Base-by-base conservation (phyloP, 2,329 filamentous ascomycete species). In the Byssoonygena ceratinophila region DNA sequence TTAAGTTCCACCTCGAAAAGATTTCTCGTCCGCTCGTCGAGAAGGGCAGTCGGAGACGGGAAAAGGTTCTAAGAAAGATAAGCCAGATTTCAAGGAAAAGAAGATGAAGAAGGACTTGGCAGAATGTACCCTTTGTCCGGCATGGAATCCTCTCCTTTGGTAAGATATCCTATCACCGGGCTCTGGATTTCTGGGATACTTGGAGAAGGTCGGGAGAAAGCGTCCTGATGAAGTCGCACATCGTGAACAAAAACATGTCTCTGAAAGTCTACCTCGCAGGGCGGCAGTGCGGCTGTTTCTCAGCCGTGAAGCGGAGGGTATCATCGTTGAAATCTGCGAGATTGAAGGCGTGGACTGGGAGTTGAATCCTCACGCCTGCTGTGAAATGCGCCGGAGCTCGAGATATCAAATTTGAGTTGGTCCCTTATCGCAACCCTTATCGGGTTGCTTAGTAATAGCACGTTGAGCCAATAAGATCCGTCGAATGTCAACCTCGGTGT, bases 1-100 rank as follows among this genome's bases (percentile, higher is more conserved):
- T 68, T 65, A 31, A 70, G 62, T 53, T 71, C 67, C 43, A 58
- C 61, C 45, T 63, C 57, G 6, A 63, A 55, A 12, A 63, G 61
- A 16, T 34, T 64, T 61, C 49, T 66, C 58, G 46, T 64, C 59
- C 43, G 46, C 20, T 41, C 39, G 18, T 55, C 36, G 16, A 54
- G 37, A 9, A 48, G 37, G 22, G 22, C 31, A 2, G 40, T 45
- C 2, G 48, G 31, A 25, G 50, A 44, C 37, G 51, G n/a, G 18
- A 44, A 44, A 14, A 7, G 31, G 36, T 34, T 22, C 53, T 57
- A 43, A 25, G 1, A 12, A 25, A 23, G 18, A 8, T 18, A 25
- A 22, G 4, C 22, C 22, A 18, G 8, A 23, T 34, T 34, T 6
- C 2, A 27, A 12, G 12, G 18, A 14, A 46, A 20, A 40, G 9